Conservation (phyloP, 495 filamentous ascomycete species). For the Penicillium lividum region DNA sequence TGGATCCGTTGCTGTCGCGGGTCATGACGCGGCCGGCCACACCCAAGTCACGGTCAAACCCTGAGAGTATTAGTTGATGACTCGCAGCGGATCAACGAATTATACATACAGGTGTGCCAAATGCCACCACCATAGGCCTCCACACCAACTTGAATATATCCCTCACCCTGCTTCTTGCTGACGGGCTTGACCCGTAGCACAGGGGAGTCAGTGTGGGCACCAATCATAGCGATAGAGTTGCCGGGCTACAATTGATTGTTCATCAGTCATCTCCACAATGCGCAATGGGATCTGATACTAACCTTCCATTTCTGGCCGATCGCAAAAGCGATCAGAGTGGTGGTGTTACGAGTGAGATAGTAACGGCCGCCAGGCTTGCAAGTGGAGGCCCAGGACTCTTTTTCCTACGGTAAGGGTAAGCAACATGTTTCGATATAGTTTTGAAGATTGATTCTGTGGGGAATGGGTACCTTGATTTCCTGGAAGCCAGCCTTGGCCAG, state of each 20-base stretch:
- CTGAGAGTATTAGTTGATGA: conserved; percentile 28
- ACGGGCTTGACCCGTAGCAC: conserved; percentile 90
- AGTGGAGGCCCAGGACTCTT: conserved; percentile 79
- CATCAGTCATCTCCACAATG: neutral
- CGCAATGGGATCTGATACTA: conserved; percentile 8
- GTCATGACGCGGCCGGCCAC: conserved; percentile 89
- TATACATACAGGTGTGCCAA: conserved; percentile 59
- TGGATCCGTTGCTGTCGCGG: conserved; percentile 68
- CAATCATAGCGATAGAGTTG: conserved; percentile 92
- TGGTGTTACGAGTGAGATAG: conserved; percentile 91
- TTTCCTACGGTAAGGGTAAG: conserved; percentile 56
- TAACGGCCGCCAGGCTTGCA: conserved; percentile 91
- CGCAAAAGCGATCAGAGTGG: conserved; percentile 91
- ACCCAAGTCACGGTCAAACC: conserved; percentile 95
- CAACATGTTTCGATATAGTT: neutral
- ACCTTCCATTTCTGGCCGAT: conserved; percentile 89
- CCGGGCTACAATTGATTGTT: conserved; percentile 58
- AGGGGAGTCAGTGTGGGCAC: conserved; percentile 94
- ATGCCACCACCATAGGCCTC: conserved; percentile 93
- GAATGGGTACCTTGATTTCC: conserved; percentile 64
- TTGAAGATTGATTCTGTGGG: neutral
- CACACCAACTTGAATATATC: conserved; percentile 94
- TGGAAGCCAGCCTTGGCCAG: conserved; percentile 81
- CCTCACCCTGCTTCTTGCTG: conserved; percentile 80
- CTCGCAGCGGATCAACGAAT: neutral